phyloP scores from a whole-genome alignment of 306 rosid species.

The Dryas alaskensis region DNA sequence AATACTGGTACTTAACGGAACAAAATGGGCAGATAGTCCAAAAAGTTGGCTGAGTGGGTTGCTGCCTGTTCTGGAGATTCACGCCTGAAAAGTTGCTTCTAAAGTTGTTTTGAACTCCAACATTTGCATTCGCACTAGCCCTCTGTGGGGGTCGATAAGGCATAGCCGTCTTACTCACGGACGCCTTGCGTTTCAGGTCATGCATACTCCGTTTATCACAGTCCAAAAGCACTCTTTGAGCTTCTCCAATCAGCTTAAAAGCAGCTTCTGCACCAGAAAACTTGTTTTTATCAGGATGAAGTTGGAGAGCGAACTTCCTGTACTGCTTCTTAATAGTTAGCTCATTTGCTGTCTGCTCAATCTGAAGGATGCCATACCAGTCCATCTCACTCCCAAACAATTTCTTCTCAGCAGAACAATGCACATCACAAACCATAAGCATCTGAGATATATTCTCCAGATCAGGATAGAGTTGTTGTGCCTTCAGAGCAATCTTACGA shows the following conservation, averaged over 20 bases:
- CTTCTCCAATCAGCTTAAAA: conserved; percentile 88
- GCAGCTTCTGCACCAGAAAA: conserved; percentile 95
- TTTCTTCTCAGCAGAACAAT: conserved; percentile 65
- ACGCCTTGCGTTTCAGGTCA: conserved; percentile 51
- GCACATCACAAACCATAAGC: conserved; percentile 86
- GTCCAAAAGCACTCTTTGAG: conserved; percentile 81
- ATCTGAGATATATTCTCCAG: conserved; percentile 76
- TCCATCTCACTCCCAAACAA: conserved; percentile 50
- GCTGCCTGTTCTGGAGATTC: conserved; percentile 45
- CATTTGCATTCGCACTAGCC: conserved; percentile 36
- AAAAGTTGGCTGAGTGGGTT: conserved; percentile 53
- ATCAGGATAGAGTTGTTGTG: conserved; percentile 72
- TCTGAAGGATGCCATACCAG: conserved; percentile 85
- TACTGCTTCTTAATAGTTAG: conserved; percentile 74
- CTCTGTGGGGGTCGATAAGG: conserved; percentile 41
- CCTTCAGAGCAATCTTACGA: conserved; percentile 59
- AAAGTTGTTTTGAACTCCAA: conserved; percentile 41
- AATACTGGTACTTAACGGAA: conserved; percentile 52
- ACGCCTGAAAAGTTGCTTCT: conserved; percentile 39
- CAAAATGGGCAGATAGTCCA: conserved; percentile 85
- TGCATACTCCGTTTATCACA: conserved; percentile 51
- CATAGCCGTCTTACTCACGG: conserved; percentile 32
- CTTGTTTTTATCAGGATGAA: conserved; percentile 97
- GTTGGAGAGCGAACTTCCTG: conserved; percentile 85
- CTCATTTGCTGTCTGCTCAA: conserved; percentile 69